Evolutionary conservation across 2,329 filamentous ascomycete species (phyloP).

Genomic region (Cladosporium halotolerans): DNA sequence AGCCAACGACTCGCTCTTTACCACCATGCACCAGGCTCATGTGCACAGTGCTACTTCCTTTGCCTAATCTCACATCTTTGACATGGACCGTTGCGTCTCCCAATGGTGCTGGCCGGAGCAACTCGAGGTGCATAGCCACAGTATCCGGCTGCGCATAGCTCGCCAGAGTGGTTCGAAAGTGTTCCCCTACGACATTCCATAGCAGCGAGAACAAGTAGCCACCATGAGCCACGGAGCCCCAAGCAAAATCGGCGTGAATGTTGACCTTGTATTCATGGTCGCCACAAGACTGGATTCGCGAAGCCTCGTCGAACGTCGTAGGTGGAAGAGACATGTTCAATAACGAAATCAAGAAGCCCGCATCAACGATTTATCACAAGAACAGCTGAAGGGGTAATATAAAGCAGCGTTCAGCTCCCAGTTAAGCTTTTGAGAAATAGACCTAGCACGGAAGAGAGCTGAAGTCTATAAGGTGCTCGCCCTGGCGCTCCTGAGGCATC

Average conservation of each 20-base stretch:
- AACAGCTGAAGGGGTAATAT: too few relatives aligned
- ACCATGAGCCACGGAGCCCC: slow-evolving; percentile 17
- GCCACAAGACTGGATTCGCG: slow-evolving; percentile 3
- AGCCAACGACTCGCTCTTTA: slow-evolving; percentile 7
- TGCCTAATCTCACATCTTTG: slow-evolving; percentile 8
- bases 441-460: too few relatives aligned
- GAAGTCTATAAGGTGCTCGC: too few relatives aligned
- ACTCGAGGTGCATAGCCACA: slow-evolving; percentile 15
- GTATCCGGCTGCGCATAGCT: slow-evolving; percentile 14
- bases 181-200: slow-evolving; percentile 12
- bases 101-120: slow-evolving; percentile 14
- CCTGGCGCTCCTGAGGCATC: too few relatives aligned
- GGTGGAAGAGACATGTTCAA: background rate
- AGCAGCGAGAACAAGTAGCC: slow-evolving; percentile 14
- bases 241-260: slow-evolving; percentile 14
- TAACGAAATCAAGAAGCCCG: too few relatives aligned
- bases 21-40: slow-evolving; percentile 1
- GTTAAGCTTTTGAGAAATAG: too few relatives aligned
- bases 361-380: too few relatives aligned
- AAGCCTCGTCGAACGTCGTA: slow-evolving; percentile 14
- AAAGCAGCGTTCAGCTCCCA: too few relatives aligned
- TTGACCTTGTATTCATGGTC: slow-evolving; percentile 15
- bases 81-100: slow-evolving; percentile 10
- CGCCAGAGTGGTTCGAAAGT: slow-evolving; percentile 14
- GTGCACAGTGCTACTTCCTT: slow-evolving; percentile 9